phyloP scores from a whole-genome alignment of 2,329 filamentous ascomycete genomes.

The Fusarium duplospermum region DNA sequence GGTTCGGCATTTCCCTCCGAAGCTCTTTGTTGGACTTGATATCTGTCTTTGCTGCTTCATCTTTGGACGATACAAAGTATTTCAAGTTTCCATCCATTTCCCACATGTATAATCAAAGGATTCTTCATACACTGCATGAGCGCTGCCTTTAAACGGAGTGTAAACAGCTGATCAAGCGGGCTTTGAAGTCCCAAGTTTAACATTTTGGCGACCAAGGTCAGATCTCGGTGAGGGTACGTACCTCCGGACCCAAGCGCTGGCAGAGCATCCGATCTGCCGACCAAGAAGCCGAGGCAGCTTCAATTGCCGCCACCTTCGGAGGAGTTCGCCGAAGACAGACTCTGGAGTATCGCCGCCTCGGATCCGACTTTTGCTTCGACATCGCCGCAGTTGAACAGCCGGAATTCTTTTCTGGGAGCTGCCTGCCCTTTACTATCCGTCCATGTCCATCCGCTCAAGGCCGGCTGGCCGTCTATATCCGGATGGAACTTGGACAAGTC shows the following conservation, averaged over 20 bases:
- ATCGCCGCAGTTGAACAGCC: background rate
- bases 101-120: background rate
- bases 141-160: background rate
- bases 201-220: background rate
- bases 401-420: background rate
- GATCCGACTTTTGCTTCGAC: background rate
- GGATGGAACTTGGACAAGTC: background rate
- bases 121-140: background rate
- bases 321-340: background rate
- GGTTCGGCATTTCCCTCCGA: conserved; percentile 16
- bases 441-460: background rate
- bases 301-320: conserved; percentile 15
- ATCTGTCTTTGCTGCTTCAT: background rate
- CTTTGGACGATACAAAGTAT: background rate
- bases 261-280: conserved; percentile 37
- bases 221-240: background rate
- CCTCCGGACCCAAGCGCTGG: conserved; percentile 4
- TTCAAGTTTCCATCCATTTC: background rate
- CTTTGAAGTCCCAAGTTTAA: background rate
- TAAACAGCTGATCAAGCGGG: background rate
- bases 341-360: conserved; percentile 5
- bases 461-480: background rate
- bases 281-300: conserved; percentile 44
- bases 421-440: background rate
- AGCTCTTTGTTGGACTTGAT: background rate